Evolutionary conservation across 768 basidiomycete genomes (phyloP).

Genomic region (Strobilomyces echinocephalus): DNA sequence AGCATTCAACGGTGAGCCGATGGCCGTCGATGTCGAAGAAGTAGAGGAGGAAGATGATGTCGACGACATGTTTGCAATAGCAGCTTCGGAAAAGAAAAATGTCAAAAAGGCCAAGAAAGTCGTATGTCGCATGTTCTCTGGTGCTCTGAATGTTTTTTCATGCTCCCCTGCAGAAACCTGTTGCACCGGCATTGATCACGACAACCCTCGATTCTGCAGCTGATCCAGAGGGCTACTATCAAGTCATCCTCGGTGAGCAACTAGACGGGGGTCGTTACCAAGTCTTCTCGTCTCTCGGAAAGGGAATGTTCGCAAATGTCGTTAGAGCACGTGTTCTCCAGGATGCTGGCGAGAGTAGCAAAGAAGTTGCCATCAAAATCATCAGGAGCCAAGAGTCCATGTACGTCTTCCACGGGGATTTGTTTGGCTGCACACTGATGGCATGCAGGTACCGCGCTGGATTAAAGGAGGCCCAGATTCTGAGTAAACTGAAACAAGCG

Average conservation of each 20-base stretch:
- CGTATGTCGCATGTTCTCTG: conserved; percentile 28
- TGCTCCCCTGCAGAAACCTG: conserved; percentile 35
- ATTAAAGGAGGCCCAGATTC: conserved; percentile 83
- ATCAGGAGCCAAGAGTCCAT: conserved; percentile 94
- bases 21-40: conserved; percentile 42
- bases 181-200: conserved; percentile 61
- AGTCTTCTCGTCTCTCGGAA: conserved; percentile 91
- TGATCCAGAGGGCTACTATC: conserved; percentile 94
- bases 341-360: conserved; percentile 49
- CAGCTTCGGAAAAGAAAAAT: conserved; percentile 42
- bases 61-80: conserved; percentile 93
- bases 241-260: conserved; percentile 89
- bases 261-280: conserved; percentile 91
- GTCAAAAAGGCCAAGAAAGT: conserved; percentile 56
- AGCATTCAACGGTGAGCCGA: conserved; percentile 38
- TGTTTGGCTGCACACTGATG: conserved; percentile 3
- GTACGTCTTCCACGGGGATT: conserved; percentile 44
- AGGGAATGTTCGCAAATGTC: conserved; percentile 98
- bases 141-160: neutral
- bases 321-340: conserved; percentile 82
- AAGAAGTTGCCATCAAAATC: conserved; percentile 97
- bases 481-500: conserved; percentile 79
- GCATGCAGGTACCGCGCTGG: conserved; percentile 85
- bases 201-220: conserved; percentile 86
- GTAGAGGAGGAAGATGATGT: conserved; percentile 58